A percentile compares a stretch with the other conserved stretches of the same genome.
Evolutionary conservation across 352 stramenopile genomes (phyloP).

Genomic region (Pythium brassicae): DNA sequence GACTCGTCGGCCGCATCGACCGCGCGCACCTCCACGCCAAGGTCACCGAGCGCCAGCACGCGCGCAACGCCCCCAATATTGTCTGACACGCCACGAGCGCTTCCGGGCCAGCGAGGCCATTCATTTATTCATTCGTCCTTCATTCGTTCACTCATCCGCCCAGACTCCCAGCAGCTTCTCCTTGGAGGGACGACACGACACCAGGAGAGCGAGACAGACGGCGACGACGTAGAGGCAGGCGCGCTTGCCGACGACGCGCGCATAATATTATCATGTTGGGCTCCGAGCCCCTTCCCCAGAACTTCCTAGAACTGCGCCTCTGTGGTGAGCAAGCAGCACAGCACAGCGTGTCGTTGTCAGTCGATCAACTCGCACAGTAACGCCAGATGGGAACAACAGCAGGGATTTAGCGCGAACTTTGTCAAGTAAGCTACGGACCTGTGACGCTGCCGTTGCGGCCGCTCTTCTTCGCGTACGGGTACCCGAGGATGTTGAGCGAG

Average conservation of each 20-base stretch:
- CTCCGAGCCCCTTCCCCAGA: neutral
- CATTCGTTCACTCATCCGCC: too few species aligned
- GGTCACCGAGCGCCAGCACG: conserved; percentile 27
- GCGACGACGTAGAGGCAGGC: neutral
- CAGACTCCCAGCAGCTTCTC: too few species aligned
- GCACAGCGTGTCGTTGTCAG: neutral
- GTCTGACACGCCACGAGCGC: conserved; percentile 7
- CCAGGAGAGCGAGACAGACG: too few species aligned
- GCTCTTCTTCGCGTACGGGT: conserved; percentile 80
- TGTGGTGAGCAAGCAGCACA: neutral
- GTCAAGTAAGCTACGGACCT: conserved; percentile 28
- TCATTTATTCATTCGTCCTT: neutral
- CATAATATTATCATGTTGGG: neutral
- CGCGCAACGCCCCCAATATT: conserved; percentile 5
- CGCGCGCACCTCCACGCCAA: conserved; percentile 37
- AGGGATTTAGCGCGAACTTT: too few species aligned
- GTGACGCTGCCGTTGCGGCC: conserved; percentile 50
- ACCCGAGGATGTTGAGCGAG: conserved; percentile 77
- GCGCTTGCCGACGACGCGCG: neutral
- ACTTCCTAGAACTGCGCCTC: neutral
- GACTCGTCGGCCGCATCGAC: conserved; percentile 48
- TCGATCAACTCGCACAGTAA: neutral
- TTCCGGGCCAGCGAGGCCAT: too few species aligned
- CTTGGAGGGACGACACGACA: too few species aligned
- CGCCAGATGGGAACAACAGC: too few species aligned